Percentiles rank a stretch among this genome's conserved stretches.
These are phyloP conservation scores for Scutellaria minor DNA, from an alignment of 257 asterid species.

Conservation along the genomic window DNA sequence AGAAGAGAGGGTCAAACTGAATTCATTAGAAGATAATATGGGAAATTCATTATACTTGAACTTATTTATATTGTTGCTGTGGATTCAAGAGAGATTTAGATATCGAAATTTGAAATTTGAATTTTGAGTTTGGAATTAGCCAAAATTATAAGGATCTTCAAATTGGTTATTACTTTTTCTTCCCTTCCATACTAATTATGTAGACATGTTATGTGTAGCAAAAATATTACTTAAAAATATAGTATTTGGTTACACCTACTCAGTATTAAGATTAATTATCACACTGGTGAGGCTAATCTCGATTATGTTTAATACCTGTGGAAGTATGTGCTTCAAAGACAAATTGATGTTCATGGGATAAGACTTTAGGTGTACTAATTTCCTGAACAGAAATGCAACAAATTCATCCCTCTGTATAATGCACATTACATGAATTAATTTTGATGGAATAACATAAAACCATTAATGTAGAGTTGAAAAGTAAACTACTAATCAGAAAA, in stretches of 20 bases:
- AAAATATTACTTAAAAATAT: background rate
- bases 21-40: background rate
- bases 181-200: background rate
- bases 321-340: background rate
- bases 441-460: constrained; percentile 14
- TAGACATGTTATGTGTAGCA: background rate
- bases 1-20: background rate
- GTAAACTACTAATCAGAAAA: background rate
- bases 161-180: background rate
- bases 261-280: background rate
- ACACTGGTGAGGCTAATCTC: background rate
- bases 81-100: background rate
- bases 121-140: background rate
- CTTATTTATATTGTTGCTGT: constrained; percentile 1
- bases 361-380: background rate
- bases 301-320: background rate
- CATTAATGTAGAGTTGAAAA: background rate
- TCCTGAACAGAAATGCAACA: background rate
- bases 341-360: background rate
- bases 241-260: background rate
- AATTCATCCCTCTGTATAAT: background rate
- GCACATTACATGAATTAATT: constrained; percentile 12
- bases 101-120: constrained; percentile 8
- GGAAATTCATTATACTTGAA: background rate
- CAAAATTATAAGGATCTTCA: background rate